A percentile compares a stretch with the other conserved stretches of the same genome.
phyloP scores from a whole-genome alignment of 805 yeast genomes.

The Ogataea neopini region DNA sequence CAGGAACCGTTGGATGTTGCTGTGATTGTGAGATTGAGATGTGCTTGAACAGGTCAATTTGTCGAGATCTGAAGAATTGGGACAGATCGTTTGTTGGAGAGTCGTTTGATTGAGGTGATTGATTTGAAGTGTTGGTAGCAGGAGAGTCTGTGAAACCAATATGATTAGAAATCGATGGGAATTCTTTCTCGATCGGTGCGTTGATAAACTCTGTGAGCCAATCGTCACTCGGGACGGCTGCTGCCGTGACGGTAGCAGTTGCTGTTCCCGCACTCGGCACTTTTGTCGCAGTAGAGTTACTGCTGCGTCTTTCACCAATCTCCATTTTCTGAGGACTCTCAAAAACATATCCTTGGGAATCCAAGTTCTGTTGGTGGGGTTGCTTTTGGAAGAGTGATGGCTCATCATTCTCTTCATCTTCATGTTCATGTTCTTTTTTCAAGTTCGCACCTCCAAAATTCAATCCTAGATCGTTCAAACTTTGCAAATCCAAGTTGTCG shows the following conservation, averaged over 20 bases:
- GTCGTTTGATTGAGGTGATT: slow-evolving; percentile 35
- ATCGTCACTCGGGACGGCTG: slow-evolving; percentile 37
- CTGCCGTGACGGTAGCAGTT: slow-evolving; percentile 3
- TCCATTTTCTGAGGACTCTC: too few relatives aligned
- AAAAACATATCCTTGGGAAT: not conserved
- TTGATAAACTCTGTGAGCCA: slow-evolving; percentile 74
- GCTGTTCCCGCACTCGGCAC: slow-evolving; percentile 7
- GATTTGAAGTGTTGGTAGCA: slow-evolving; percentile 31
- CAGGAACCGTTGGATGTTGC: slow-evolving; percentile 32
- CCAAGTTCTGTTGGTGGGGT: not conserved
- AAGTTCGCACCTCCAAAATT: slow-evolving; percentile 8
- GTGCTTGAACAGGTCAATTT: slow-evolving; percentile 62
- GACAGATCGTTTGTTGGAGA: slow-evolving; percentile 50
- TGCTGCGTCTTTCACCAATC: not conserved
- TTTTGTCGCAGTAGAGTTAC: not conserved
- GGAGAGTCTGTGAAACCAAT: slow-evolving; percentile 57
- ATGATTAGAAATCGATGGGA: slow-evolving; percentile 52
- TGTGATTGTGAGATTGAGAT: slow-evolving; percentile 32
- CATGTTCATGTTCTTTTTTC: not conserved
- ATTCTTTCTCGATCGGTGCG: slow-evolving; percentile 62
- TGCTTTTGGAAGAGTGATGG: slow-evolving; percentile 15
- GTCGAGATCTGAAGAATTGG: slow-evolving; percentile 63
- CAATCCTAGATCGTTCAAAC: slow-evolving; percentile 26
- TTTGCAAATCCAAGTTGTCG: slow-evolving; percentile 30
- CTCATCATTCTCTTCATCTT: slow-evolving; percentile 3